phyloP scores from a whole-genome alignment of 108 stramenopile species.

The Pseudonitzschia multiseries region DNA sequence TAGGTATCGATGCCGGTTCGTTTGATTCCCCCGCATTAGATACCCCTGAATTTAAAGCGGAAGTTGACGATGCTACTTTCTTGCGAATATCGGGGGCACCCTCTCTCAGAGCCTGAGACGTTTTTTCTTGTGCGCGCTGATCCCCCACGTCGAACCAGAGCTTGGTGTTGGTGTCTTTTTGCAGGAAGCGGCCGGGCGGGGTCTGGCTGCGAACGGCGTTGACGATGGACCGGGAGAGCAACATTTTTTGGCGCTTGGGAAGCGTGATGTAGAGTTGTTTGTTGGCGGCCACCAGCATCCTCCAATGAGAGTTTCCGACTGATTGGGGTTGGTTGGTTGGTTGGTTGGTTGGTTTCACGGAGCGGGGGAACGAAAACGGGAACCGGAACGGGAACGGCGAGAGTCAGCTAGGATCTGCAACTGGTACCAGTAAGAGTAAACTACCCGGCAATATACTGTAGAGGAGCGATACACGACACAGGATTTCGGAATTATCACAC shows the following conservation, averaged over 20 bases:
- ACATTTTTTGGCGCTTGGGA: conserved; percentile 73
- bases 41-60: conserved; percentile 1
- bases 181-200: conserved; percentile 83
- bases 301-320: conserved; percentile 61
- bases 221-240: conserved; percentile 66
- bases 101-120: conserved; percentile 72
- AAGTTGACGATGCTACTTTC: conserved; percentile 32
- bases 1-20: background rate
- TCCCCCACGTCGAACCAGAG: conserved; percentile 71
- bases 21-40: background rate
- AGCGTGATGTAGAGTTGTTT: conserved; percentile 69
- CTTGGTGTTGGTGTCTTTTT: conserved; percentile 52
- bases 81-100: conserved; percentile 71
- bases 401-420: background rate
- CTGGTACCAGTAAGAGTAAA: no score
- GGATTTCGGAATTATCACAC: background rate
- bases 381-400: background rate
- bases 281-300: conserved; percentile 67
- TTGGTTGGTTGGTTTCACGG: background rate
- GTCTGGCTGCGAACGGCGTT: conserved; percentile 68
- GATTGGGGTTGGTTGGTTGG: background rate
- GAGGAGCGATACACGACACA: background rate
- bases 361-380: no score
- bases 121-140: conserved; percentile 64
- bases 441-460: no score